These are phyloP conservation scores for Teratosphaeria destructans DNA, from an alignment of 2,329 filamentous ascomycete species.

Conservation along the genomic window DNA sequence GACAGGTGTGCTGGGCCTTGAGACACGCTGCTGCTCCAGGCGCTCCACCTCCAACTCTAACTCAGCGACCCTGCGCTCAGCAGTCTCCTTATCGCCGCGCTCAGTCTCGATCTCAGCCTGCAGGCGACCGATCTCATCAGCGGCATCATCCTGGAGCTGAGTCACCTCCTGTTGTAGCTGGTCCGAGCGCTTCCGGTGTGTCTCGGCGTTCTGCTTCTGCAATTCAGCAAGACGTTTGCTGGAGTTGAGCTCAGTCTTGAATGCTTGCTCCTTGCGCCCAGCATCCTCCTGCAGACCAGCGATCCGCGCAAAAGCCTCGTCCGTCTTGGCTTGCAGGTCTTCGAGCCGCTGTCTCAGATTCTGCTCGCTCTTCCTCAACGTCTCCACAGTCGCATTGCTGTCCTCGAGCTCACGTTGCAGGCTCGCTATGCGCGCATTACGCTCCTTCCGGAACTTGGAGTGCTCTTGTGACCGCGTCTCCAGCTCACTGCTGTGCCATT, in stretches of 20 bases:
- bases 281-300: constrained; percentile 79
- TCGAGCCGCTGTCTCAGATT: constrained; percentile 71
- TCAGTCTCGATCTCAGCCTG: constrained; percentile 42
- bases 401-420: constrained; percentile 86
- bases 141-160: constrained; percentile 56
- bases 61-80: constrained; percentile 53
- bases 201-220: constrained; percentile 64
- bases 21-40: constrained; percentile 32
- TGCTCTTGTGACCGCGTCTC: constrained; percentile 83
- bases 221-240: constrained; percentile 72
- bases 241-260: constrained; percentile 75
- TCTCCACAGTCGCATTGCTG: constrained; percentile 62
- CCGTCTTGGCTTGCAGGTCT: constrained; percentile 74
- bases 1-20: constrained; percentile 40
- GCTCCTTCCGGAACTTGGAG: constrained; percentile 87
- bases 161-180: constrained; percentile 57
- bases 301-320: constrained; percentile 70
- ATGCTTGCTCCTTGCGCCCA: constrained; percentile 72
- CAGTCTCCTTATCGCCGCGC: constrained; percentile 49
- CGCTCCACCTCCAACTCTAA: constrained; percentile 53
- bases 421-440: constrained; percentile 77
- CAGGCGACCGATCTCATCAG: constrained; percentile 42
- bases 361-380: constrained; percentile 68
- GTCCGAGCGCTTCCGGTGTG: constrained; percentile 58
- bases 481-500: constrained; percentile 86